Evolutionary conservation across 2,329 filamentous ascomycete species (phyloP).

Genomic region (Cryphonectria naterciae): DNA sequence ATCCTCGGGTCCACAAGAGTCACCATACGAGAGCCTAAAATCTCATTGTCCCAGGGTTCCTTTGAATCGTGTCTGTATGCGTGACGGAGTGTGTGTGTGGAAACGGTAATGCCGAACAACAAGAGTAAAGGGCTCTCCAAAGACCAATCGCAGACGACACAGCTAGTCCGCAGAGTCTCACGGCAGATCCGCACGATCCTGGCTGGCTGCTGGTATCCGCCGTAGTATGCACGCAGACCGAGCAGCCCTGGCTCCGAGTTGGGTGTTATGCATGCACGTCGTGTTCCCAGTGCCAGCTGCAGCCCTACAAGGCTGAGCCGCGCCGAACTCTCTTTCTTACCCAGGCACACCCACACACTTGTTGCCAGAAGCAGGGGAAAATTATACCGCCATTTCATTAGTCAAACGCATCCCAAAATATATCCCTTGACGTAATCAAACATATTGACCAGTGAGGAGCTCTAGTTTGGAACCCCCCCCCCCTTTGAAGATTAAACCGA

Average conservation of each 20-base stretch:
- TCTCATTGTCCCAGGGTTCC: not conserved
- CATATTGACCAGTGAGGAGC: not conserved
- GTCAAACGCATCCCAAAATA: constrained; percentile 27
- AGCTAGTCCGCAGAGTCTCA: constrained; percentile 1
- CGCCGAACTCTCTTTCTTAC: not conserved
- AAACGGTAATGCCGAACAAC: constrained; percentile 9
- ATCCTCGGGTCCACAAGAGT: not conserved
- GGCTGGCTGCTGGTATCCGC: not conserved
- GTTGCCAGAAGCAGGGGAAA: not conserved
- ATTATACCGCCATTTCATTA: constrained; percentile 28
- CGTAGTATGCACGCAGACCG: not conserved
- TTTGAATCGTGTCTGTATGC: not conserved
- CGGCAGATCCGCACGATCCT: constrained; percentile 9
- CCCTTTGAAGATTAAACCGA: not conserved
- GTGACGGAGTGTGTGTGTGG: not conserved
- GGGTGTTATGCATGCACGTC: constrained; percentile 1
- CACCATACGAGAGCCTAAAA: constrained; percentile 12
- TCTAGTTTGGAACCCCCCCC: not conserved
- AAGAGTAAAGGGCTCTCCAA: not conserved
- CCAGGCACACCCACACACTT: not conserved
- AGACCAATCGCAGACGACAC: constrained; percentile 3
- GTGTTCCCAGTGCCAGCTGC: constrained; percentile 14
- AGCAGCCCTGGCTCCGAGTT: not conserved
- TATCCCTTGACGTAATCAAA: constrained; percentile 20
- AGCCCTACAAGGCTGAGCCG: constrained; percentile 24